Percentiles rank a stretch among this genome's conserved stretches.
These are phyloP conservation scores for Polyplosphaeria fusca DNA, from an alignment of 495 filamentous ascomycete genomes.

Conservation along the genomic window DNA sequence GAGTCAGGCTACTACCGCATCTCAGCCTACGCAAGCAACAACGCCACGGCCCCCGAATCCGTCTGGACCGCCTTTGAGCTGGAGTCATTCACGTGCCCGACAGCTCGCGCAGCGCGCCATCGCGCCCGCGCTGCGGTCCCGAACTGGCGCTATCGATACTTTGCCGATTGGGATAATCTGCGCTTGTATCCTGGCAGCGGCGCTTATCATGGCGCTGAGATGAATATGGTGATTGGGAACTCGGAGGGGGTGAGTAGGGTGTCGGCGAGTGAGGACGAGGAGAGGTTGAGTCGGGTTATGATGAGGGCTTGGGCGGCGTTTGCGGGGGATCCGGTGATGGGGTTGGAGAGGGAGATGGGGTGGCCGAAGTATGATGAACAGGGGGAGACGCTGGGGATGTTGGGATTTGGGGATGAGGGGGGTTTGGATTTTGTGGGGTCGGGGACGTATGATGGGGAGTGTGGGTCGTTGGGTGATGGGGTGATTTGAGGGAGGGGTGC, in stretches of 20 bases:
- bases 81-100: not conserved
- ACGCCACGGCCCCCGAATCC: not conserved
- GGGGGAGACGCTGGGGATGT: no score
- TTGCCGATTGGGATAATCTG: not conserved
- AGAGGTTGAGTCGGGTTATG: no score
- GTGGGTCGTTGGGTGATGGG: no score
- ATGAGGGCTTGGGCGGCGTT: no score
- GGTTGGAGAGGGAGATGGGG: no score
- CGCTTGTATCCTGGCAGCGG: not conserved
- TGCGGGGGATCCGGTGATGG: no score
- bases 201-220: not conserved
- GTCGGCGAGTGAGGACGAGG: no score
- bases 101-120: not conserved
- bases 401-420: no score
- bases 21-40: conserved; percentile 47
- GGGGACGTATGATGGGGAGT: no score
- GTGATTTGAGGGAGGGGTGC: no score
- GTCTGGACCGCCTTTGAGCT: not conserved
- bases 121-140: not conserved
- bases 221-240: conserved; percentile 19
- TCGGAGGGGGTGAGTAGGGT: conserved; percentile 41
- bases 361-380: no score
- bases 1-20: conserved; percentile 37
- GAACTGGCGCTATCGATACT: not conserved
- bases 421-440: no score